Conservation (phyloP, 1,139 yeast genomes). For the Maudiozyma humilis region DNA sequence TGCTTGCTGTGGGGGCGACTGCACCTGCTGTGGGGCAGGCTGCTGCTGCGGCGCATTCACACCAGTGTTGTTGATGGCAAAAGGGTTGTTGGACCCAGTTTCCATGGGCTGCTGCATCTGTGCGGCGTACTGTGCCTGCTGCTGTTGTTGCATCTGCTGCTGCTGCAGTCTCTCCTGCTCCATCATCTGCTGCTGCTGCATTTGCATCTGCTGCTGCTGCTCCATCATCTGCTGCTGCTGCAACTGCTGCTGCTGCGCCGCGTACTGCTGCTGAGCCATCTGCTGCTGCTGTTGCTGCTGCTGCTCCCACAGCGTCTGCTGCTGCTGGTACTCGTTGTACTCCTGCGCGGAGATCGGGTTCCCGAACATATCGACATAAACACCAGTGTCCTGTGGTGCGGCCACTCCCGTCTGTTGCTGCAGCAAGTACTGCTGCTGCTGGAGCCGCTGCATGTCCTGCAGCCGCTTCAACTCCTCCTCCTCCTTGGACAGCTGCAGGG, state of each 20-base stretch:
- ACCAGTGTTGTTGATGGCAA: constrained; percentile 44
- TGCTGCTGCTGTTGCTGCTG: constrained; percentile 26
- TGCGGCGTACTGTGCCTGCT: constrained; percentile 1
- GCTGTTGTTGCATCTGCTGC: constrained; percentile 1
- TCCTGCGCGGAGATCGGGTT: constrained; percentile 52
- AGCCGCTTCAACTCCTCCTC: constrained; percentile 73
- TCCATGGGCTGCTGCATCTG: constrained; percentile 32
- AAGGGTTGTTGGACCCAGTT: constrained; percentile 88
- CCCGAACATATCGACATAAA: constrained; percentile 64
- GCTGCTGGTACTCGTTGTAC: constrained; percentile 34
- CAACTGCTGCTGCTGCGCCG: constrained; percentile 11
- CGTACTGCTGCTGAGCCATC: constrained; percentile 13
- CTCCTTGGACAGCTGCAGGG: constrained; percentile 75
- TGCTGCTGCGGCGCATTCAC: background rate
- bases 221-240: constrained; percentile 19
- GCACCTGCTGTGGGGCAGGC: background rate
- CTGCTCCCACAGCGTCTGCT: constrained; percentile 26
- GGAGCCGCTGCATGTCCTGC: constrained; percentile 31
- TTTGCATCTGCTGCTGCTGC: constrained; percentile 4
- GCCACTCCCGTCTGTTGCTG: constrained; percentile 31
- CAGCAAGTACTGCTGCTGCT: constrained; percentile 36
- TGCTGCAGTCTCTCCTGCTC: constrained; percentile 2
- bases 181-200: constrained; percentile 19
- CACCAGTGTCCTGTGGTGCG: constrained; percentile 17
- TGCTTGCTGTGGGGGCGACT: background rate